Conservation (phyloP, 345 rosid genomes). For the Gossypium mustelinum region DNA sequence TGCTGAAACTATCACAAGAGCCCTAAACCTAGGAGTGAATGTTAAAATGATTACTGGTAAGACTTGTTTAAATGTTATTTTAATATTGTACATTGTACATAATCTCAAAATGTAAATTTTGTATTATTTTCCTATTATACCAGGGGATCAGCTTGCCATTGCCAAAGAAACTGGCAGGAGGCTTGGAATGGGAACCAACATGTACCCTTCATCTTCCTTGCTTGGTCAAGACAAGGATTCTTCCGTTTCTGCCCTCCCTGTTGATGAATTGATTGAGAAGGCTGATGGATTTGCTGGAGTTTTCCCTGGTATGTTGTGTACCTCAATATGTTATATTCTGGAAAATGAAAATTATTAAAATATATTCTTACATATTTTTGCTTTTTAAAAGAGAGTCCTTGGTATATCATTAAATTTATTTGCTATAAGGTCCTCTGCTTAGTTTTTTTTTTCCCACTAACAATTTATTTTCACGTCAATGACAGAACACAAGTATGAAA, state of each 20-base stretch:
- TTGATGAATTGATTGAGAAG: constrained; percentile 87
- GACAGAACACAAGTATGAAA: constrained; percentile 85
- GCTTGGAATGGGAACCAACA: constrained; percentile 97
- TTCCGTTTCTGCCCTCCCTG: constrained; percentile 69
- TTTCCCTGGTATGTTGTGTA: constrained; percentile 58
- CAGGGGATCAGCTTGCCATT: constrained; percentile 94
- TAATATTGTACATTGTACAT: neutral
- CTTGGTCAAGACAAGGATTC: constrained; percentile 84
- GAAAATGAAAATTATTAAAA: neutral
- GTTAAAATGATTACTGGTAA: constrained; percentile 94
- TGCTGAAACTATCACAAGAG: constrained; percentile 92
- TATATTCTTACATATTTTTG: neutral
- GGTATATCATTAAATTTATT: neutral
- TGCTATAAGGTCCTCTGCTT: neutral
- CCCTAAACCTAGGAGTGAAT: constrained; percentile 83
- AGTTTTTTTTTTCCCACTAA: neutral
- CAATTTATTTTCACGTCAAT: constrained; percentile 13
- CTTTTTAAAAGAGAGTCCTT: neutral
- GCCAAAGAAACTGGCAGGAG: constrained; percentile 91
- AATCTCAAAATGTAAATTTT: neutral
- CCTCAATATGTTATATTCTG: neutral
- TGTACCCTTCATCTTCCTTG: constrained; percentile 89
- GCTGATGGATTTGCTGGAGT: constrained; percentile 98
- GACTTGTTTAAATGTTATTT: neutral
- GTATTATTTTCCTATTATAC: constrained; percentile 10